Percentiles rank a stretch among this genome's conserved stretches.
phyloP scores from a whole-genome alignment of 2,329 filamentous ascomycete genomes.

The Aspergillus jensenii region DNA sequence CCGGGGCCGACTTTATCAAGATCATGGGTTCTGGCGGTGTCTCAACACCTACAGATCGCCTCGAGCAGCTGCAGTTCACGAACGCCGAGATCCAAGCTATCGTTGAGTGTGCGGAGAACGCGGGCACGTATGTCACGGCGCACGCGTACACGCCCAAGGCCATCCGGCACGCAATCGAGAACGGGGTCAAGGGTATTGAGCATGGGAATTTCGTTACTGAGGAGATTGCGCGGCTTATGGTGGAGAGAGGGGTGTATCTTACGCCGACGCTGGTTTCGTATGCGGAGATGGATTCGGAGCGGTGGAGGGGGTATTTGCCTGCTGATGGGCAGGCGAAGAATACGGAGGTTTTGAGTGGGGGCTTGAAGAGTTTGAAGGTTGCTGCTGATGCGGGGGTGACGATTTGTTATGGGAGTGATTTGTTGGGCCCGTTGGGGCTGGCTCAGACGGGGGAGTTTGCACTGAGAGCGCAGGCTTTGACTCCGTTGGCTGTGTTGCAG shows the following conservation, averaged over 20 bases:
- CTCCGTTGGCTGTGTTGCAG: constrained; percentile 46
- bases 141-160: constrained; percentile 58
- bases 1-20: constrained; percentile 62
- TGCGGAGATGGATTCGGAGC: constrained; percentile 44
- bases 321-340: constrained; percentile 51
- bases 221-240: constrained; percentile 52
- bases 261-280: constrained; percentile 58
- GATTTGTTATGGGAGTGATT: constrained; percentile 58
- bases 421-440: constrained; percentile 51
- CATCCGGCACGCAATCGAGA: constrained; percentile 56
- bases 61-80: constrained; percentile 58
- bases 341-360: constrained; percentile 48
- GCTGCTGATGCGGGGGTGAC: constrained; percentile 54
- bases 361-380: constrained; percentile 49
- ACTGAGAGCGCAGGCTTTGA: constrained; percentile 46
- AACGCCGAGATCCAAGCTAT: constrained; percentile 58
- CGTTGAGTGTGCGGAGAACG: constrained; percentile 49
- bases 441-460: constrained; percentile 54
- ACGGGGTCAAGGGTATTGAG: constrained; percentile 58
- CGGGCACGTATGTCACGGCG: constrained; percentile 56
- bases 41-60: constrained; percentile 54
- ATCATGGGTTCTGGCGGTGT: constrained; percentile 62
- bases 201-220: constrained; percentile 49
- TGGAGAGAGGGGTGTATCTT: constrained; percentile 48
- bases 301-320: constrained; percentile 28